These are phyloP conservation scores for Anastatica hierochuntica DNA, from an alignment of 345 rosid genomes.

Conservation along the genomic window DNA sequence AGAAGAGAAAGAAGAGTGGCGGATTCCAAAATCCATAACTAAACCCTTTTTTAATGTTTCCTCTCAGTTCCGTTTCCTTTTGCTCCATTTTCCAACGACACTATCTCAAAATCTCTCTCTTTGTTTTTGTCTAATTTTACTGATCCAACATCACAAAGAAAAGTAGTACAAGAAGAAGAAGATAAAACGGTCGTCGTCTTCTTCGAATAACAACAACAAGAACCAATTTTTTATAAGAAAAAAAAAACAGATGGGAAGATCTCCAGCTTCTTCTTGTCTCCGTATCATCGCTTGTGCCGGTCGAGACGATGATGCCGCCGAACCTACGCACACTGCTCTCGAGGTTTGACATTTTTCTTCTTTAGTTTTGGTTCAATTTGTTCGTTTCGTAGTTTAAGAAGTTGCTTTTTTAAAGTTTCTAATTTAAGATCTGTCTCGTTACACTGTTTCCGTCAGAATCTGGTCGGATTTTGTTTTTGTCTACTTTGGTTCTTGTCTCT, in stretches of 20 bases:
- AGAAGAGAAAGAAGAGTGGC: conserved; percentile 27
- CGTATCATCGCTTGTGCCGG: conserved; percentile 64
- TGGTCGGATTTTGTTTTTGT: conserved; percentile 13
- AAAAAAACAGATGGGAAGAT: conserved; percentile 44
- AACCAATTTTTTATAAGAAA: too few relatives aligned
- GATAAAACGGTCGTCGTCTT: conserved; percentile 13
- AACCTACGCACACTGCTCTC: conserved; percentile 30
- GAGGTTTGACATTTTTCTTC: conserved; percentile 23
- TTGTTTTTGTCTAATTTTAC: neutral
- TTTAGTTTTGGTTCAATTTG: neutral
- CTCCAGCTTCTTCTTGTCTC: conserved; percentile 57
- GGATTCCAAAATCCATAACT: conserved; percentile 25
- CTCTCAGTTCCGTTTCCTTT: conserved; percentile 21
- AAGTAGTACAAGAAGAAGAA: neutral
- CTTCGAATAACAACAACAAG: too few relatives aligned
- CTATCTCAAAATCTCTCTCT: neutral
- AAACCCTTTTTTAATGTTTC: conserved; percentile 8
- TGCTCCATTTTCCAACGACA: conserved; percentile 27
- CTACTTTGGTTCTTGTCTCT: too few relatives aligned
- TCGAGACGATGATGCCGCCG: conserved; percentile 41
- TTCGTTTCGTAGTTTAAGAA: neutral
- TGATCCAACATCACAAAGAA: conserved; percentile 19
- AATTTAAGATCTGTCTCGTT: conserved; percentile 22
- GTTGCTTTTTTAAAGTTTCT: conserved; percentile 8
- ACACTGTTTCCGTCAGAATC: neutral